Conservation (phyloP, 2,329 filamentous ascomycete species). For the Bipolaris gigantea region DNA sequence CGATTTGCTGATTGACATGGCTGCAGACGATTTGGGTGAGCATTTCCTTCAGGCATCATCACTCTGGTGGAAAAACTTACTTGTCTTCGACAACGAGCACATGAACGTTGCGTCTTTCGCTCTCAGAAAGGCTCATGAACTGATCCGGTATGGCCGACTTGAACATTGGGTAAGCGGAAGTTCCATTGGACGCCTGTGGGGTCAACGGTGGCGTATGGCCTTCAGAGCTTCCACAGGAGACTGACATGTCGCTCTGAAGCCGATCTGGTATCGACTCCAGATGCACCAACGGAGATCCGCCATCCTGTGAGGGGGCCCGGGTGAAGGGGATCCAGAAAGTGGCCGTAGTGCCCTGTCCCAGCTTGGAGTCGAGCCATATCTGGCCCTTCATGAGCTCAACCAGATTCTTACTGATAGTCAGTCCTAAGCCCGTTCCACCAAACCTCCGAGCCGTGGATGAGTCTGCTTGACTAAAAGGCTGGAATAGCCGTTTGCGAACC, state of each 20-base stretch:
- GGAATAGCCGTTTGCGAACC: conserved; percentile 71
- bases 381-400: conserved; percentile 77
- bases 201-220: conserved; percentile 52
- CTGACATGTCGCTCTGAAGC: conserved; percentile 58
- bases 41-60: not conserved
- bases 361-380: conserved; percentile 69
- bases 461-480: conserved; percentile 81
- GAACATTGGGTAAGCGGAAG: conserved; percentile 29
- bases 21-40: conserved; percentile 21
- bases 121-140: conserved; percentile 53
- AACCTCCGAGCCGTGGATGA: conserved; percentile 78
- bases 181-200: conserved; percentile 29
- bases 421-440: conserved; percentile 74
- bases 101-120: conserved; percentile 65
- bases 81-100: conserved; percentile 84
- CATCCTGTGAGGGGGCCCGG: conserved; percentile 62
- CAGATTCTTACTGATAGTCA: conserved; percentile 78
- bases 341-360: conserved; percentile 71
- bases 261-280: conserved; percentile 68
- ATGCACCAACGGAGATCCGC: conserved; percentile 58
- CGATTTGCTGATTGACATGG: conserved; percentile 73
- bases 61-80: conserved; percentile 49
- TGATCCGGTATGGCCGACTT: conserved; percentile 33
- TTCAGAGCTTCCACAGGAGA: conserved; percentile 70
- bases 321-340: conserved; percentile 78